Base-by-base conservation (phyloP, 2,329 filamentous ascomycete genomes). In the Coleophoma cylindrospora region DNA sequence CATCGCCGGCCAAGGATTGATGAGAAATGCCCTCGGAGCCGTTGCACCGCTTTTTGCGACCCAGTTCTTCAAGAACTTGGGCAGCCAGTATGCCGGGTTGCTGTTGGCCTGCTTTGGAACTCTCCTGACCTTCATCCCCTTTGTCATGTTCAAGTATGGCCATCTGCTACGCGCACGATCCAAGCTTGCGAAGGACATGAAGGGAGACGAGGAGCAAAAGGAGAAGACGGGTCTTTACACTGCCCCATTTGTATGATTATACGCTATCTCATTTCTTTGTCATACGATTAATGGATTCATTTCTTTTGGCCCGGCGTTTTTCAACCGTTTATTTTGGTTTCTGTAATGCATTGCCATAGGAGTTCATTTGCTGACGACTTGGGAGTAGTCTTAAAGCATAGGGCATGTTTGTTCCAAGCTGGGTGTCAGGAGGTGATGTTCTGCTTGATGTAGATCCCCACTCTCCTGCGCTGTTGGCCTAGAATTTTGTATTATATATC, bases 1-100 rank as follows among this genome's bases (percentile, higher is more conserved):
- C 0, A 73, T 95, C 12, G 91, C 91, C 0, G 89, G 89, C 1
- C 89, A 95, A 70, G 87, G 83, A 17, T 91, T 89, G 63, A 91
- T 87, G 61, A 80, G 91, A 10, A 96, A 95, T 62, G 73, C 95
- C 2, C 71, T 95, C 0, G 89, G 85, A 11, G 91, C 89, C 3
- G 70, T 82, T 0, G 94, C 95, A 54, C 90, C 90, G 0, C 72
- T 95, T 1, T 79, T 94, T n/a, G 89, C 88, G 0, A 73, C 73
- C 2, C 74, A 81, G 45, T 80, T 96, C 74, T 95, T 91, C 61
- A 74, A 68, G 2, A 81, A 81, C 12, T 70, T 96, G 34, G 86
- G 87, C 0, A 83, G 84, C 58, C 79, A 79, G 4, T 81, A 76
- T 2, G 89, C 88, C 0, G 87, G 86, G 1, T 86, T 81, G 50